Evolutionary conservation across 2,329 filamentous ascomycete species (phyloP), one percentile per base, ranked within the genome.

Genomic region (Pleurostoma richardsiae): DNA sequence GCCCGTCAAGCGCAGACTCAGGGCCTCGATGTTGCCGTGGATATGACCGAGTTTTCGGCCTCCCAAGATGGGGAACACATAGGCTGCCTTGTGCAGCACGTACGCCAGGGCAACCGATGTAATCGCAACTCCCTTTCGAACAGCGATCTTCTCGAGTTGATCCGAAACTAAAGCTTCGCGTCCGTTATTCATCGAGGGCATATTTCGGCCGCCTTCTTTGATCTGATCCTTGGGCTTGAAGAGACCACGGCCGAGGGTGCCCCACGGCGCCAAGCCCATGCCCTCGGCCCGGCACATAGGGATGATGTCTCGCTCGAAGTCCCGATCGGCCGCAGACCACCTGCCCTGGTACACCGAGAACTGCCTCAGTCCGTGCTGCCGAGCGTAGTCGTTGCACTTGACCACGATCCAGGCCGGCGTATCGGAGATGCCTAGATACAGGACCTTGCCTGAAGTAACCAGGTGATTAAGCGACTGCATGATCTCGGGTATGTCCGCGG

Each of bases 231-330:
- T 36, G 11, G 68, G 65, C 59, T 76, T 71, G 61, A 78, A 74
- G 46, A 67, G 65, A 39, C 77, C 77, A 64, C 63, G 71, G 26
- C 78, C 79, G 5, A 83, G 63, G 1, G 74, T 76, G 43, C 79
- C 81, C 80, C 80, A 87, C 0, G 82, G 80, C 0, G 71, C 65
- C 4, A 83, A 52, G 27, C 68, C 82, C 82, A 73, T 71, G 46
- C 68, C 68, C 30, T 66, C 66, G 28, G 62, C 56, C 11, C 64
- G 60, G 5, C 59, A 59, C 68, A 73, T 70, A 4, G 71, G 70
- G 8, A 74, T 54, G 40, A 71, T 68, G 4, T 71, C 68, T 19
- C 68, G 62, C 51, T 72, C 68, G 29, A 70, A 54, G 48, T 69
- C 66, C 8, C 66, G 61, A 27, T 45, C 26, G 42, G 59, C 50